A percentile compares a stretch with the other conserved stretches of the same genome.
phyloP scores from a whole-genome alignment of 352 stramenopile species.

The Phytophthora multivora region DNA sequence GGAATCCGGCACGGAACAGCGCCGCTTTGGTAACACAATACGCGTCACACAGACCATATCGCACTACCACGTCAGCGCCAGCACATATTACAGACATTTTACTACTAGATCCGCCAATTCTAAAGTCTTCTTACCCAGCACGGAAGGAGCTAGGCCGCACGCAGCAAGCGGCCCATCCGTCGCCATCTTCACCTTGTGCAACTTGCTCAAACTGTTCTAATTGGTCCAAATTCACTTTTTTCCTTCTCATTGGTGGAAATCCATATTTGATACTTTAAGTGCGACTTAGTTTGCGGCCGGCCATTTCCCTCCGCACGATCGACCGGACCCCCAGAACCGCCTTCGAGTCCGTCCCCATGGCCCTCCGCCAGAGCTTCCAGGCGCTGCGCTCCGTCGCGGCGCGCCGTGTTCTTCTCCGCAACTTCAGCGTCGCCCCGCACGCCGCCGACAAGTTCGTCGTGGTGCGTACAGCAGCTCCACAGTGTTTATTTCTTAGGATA shows the following conservation, averaged over 20 bases:
- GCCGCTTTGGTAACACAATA: slow-evolving; percentile 33
- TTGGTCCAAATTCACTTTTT: slow-evolving; percentile 1
- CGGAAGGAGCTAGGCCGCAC: slow-evolving; percentile 62
- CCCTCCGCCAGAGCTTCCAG: slow-evolving; percentile 66
- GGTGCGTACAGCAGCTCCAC: slow-evolving; percentile 37
- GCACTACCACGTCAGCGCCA: neutral
- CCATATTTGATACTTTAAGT: slow-evolving; percentile 19
- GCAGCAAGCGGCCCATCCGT: slow-evolving; percentile 47
- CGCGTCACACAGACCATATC: neutral
- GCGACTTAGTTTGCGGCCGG: slow-evolving; percentile 26
- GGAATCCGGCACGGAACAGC: slow-evolving; percentile 68
- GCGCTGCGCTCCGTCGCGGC: slow-evolving; percentile 46
- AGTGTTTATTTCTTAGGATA: neutral
- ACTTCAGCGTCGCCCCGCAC: slow-evolving; percentile 59
- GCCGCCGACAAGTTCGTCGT: slow-evolving; percentile 82
- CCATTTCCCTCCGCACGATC: slow-evolving; percentile 47
- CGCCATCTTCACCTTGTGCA: slow-evolving; percentile 19
- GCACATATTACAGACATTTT: neutral
- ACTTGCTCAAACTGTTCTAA: slow-evolving; percentile 12
- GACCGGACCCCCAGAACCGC: slow-evolving; percentile 41
- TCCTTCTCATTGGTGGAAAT: slow-evolving; percentile 34
- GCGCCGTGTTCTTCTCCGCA: slow-evolving; percentile 41
- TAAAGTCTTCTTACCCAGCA: slow-evolving; percentile 41
- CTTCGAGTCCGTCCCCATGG: slow-evolving; percentile 35
- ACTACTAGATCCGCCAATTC: neutral